A percentile compares a stretch with the other conserved stretches of the same genome.
These are phyloP conservation scores for Trichoderma guizhouense DNA, from an alignment of 2,329 filamentous ascomycete genomes.

Conservation along the genomic window DNA sequence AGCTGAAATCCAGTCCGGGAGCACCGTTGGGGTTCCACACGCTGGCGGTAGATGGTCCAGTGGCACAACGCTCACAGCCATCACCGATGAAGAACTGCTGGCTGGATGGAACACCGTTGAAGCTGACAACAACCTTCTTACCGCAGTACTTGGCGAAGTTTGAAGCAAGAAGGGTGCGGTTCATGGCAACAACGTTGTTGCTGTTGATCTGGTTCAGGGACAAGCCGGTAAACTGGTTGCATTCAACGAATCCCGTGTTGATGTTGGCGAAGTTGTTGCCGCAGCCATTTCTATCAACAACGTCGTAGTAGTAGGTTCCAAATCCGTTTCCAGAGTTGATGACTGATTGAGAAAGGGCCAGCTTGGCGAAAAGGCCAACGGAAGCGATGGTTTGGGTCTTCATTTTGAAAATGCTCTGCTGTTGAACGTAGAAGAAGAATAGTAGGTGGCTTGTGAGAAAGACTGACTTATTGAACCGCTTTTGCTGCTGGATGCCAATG, in stretches of 20 bases:
- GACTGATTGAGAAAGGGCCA: not conserved
- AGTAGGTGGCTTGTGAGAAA: not conserved
- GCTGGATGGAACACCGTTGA: conserved; percentile 17
- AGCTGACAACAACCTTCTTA: conserved; percentile 20
- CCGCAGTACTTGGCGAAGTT: conserved; percentile 21
- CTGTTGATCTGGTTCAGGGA: conserved; percentile 18
- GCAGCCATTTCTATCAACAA: conserved; percentile 1
- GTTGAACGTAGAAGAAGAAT: not conserved
- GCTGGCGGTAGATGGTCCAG: conserved; percentile 8
- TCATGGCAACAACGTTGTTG: conserved; percentile 23
- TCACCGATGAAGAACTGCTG: conserved; percentile 21
- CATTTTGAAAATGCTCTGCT: not conserved
- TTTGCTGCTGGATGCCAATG: not conserved
- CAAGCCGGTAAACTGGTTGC: conserved; percentile 1
- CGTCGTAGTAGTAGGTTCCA: conserved; percentile 19
- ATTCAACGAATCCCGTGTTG: conserved; percentile 15
- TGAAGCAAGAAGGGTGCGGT: conserved; percentile 16
- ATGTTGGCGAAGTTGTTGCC: not conserved
- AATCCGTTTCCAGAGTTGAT: conserved; percentile 13
- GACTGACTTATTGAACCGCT: not conserved
- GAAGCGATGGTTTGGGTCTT: conserved; percentile 1
- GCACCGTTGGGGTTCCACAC: conserved; percentile 20
- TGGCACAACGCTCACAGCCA: conserved; percentile 21
- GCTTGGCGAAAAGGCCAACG: not conserved
- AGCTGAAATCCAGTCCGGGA: conserved; percentile 21